Conservation (phyloP, 2,329 filamentous ascomycete species). For the Penicillium sumatraense region DNA sequence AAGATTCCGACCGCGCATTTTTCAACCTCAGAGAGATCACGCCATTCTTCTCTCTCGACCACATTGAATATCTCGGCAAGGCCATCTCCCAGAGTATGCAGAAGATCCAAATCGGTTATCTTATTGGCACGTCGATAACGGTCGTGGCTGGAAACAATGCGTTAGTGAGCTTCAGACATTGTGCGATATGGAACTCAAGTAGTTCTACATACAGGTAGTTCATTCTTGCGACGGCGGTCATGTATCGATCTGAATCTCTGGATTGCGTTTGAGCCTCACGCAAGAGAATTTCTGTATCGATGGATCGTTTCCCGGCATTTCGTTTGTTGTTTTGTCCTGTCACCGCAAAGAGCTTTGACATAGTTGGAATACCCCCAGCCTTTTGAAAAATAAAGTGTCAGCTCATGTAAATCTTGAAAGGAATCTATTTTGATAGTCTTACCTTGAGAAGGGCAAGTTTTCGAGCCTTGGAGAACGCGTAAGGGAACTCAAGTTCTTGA, state of each 20-base stretch:
- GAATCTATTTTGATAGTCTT: not conserved
- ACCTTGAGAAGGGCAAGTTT: slow-evolving; percentile 35
- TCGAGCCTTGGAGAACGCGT: slow-evolving; percentile 30
- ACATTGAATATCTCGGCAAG: slow-evolving; percentile 65
- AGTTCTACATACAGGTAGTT: slow-evolving; percentile 54
- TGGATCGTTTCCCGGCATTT: slow-evolving; percentile 53
- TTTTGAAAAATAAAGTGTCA: slow-evolving; percentile 19
- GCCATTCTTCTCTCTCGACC: slow-evolving; percentile 68
- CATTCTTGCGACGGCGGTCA: slow-evolving; percentile 59
- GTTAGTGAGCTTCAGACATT: not conserved
- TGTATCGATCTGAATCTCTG: slow-evolving; percentile 42
- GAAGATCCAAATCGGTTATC: slow-evolving; percentile 61
- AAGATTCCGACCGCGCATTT: slow-evolving; percentile 52
- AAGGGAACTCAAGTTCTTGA: slow-evolving; percentile 40
- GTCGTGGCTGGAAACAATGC: slow-evolving; percentile 40
- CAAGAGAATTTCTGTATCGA: slow-evolving; percentile 54
- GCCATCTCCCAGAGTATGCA: slow-evolving; percentile 65
- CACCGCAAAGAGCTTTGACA: slow-evolving; percentile 50
- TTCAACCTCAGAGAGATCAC: slow-evolving; percentile 66
- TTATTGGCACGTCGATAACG: slow-evolving; percentile 58
- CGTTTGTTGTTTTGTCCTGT: slow-evolving; percentile 51
- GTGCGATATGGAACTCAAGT: not conserved
- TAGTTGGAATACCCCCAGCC: slow-evolving; percentile 56
- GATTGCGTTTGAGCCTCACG: slow-evolving; percentile 45
- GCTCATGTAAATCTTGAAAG: not conserved